phyloP scores from a whole-genome alignment of 106 monocot species.

The Platanthera guangdongensis region DNA sequence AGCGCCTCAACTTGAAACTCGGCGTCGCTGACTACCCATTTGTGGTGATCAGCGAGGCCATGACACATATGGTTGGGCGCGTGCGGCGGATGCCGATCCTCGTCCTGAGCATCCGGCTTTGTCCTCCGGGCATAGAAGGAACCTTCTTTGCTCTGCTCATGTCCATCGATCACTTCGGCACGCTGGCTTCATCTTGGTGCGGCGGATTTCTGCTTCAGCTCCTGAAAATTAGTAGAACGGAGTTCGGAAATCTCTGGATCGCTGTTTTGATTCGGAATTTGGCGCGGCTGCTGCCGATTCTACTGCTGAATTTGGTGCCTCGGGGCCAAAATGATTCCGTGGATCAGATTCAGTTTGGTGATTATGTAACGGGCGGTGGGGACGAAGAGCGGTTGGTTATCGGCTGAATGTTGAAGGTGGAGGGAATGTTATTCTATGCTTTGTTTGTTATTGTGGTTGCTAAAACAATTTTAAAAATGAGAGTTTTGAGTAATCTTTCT shows the following conservation, averaged over 20 bases:
- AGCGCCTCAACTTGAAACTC: conserved; percentile 49
- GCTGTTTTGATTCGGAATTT: conserved; percentile 55
- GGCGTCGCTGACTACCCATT: conserved; percentile 58
- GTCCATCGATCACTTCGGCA: conserved; percentile 62
- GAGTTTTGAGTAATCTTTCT: too few relatives aligned
- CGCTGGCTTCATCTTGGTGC: conserved; percentile 53
- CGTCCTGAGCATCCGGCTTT: conserved; percentile 72
- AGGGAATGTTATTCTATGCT: too few relatives aligned
- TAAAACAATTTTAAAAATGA: too few relatives aligned
- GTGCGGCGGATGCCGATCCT: conserved; percentile 88
- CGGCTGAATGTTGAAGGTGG: too few relatives aligned
- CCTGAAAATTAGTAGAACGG: conserved; percentile 43
- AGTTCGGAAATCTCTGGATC: conserved; percentile 64
- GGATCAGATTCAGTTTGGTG: conserved; percentile 9
- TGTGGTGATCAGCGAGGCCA: conserved; percentile 48
- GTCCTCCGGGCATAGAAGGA: conserved; percentile 79
- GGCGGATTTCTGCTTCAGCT: conserved; percentile 64
- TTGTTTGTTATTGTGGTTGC: too few relatives aligned
- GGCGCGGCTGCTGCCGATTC: conserved; percentile 42
- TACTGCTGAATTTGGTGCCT: conserved; percentile 54
- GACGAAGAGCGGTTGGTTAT: too few relatives aligned
- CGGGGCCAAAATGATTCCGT: conserved; percentile 31
- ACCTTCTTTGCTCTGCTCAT: conserved; percentile 90
- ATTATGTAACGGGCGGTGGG: neutral
- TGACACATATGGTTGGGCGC: conserved; percentile 45